These are phyloP conservation scores for Alternaria postmessia DNA, from an alignment of 2,329 filamentous ascomycete genomes.

Conservation along the genomic window DNA sequence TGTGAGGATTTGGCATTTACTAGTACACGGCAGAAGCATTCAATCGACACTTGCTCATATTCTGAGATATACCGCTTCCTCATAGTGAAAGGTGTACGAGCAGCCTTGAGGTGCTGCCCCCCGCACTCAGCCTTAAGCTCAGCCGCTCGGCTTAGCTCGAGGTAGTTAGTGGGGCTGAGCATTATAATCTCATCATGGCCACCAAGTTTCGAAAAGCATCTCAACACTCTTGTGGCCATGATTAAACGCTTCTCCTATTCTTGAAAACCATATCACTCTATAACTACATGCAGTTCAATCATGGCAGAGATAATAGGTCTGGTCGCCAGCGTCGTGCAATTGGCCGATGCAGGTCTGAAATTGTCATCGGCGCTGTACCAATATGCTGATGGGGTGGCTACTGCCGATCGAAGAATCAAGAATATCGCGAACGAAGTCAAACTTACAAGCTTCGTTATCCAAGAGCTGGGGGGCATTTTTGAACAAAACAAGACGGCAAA, in stretches of 20 bases:
- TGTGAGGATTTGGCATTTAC: not conserved
- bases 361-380: slow-evolving; percentile 42
- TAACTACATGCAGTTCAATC: not conserved
- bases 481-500: slow-evolving; percentile 31
- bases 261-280: not conserved
- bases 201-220: not conserved
- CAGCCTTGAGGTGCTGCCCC: not conserved
- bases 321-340: slow-evolving; percentile 43
- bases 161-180: not conserved
- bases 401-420: slow-evolving; percentile 39
- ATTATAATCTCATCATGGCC: not conserved
- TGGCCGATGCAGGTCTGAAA: slow-evolving; percentile 41
- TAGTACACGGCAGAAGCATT: not conserved
- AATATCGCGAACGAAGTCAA: slow-evolving; percentile 41
- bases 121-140: slow-evolving; percentile 7
- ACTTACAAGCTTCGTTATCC: slow-evolving; percentile 38
- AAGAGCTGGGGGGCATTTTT: slow-evolving; percentile 41
- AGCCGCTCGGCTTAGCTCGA: slow-evolving; percentile 6
- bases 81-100: not conserved
- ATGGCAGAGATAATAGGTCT: slow-evolving; percentile 40
- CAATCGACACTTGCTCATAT: not conserved
- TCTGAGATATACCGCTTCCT: not conserved
- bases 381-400: slow-evolving; percentile 42
- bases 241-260: not conserved
- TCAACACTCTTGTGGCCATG: not conserved